A percentile compares a stretch with the other conserved stretches of the same genome.
Conservation (phyloP, 169 alveolate genomes). For the Plasmodium chabaudi region DNA sequence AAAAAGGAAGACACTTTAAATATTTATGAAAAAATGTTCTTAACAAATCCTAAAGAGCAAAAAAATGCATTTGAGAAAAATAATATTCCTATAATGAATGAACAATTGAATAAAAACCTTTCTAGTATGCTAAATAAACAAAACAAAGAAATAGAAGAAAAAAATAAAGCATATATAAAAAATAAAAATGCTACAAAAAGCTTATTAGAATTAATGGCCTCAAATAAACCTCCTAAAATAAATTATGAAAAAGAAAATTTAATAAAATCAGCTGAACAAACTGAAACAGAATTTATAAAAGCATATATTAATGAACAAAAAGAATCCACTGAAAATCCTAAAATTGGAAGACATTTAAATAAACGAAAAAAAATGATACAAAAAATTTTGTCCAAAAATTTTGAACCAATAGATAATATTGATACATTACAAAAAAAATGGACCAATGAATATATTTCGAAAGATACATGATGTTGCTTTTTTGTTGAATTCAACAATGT, state of each 20-base stretch:
- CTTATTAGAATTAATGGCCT: slow-evolving; percentile 40
- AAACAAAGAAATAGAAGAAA: slow-evolving; percentile 3
- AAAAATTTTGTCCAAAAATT: slow-evolving; percentile 33
- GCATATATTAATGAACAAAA: slow-evolving; percentile 44
- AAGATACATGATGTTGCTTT: background rate
- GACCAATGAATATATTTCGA: slow-evolving; percentile 13
- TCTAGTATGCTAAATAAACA: slow-evolving; percentile 18
- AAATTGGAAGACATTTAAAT: slow-evolving; percentile 46
- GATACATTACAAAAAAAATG: slow-evolving; percentile 45
- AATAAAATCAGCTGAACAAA: slow-evolving; percentile 75
- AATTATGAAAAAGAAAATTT: slow-evolving; percentile 67
- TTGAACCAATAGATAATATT: slow-evolving; percentile 38
- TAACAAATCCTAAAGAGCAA: slow-evolving; percentile 3
- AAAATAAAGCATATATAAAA: background rate
- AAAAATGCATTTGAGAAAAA: background rate
- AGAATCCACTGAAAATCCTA: slow-evolving; percentile 23
- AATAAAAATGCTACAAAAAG: slow-evolving; percentile 33
- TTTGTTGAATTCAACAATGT: too few relatives aligned
- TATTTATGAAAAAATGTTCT: slow-evolving; percentile 59
- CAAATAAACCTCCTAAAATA: slow-evolving; percentile 58
- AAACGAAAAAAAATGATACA: slow-evolving; percentile 34
- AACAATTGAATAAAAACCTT: slow-evolving; percentile 27
- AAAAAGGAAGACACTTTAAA: slow-evolving; percentile 66
- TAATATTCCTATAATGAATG: slow-evolving; percentile 8
- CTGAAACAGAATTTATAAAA: slow-evolving; percentile 73